These are phyloP conservation scores for Globisporangium spinosum DNA, from an alignment of 352 stramenopile species.

Conservation along the genomic window DNA sequence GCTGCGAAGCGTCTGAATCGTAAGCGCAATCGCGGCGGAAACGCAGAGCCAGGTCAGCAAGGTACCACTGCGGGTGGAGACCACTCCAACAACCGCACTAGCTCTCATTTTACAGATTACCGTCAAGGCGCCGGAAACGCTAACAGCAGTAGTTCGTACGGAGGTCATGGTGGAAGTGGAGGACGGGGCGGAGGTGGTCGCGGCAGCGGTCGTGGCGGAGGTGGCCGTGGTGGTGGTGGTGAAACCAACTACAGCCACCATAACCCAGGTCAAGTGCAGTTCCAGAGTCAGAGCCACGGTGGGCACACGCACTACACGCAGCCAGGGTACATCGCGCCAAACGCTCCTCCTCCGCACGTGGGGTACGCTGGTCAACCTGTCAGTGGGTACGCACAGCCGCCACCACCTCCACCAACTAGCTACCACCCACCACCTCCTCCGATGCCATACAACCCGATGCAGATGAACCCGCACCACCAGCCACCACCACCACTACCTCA, in stretches of 20 bases:
- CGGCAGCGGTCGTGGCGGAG: slow-evolving; percentile 9
- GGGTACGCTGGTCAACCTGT: slow-evolving; percentile 25
- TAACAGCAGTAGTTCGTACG: slow-evolving; percentile 4
- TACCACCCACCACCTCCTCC: slow-evolving; percentile 25
- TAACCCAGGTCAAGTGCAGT: slow-evolving; percentile 11
- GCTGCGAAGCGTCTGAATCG: slow-evolving; percentile 62
- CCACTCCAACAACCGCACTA: slow-evolving; percentile 7
- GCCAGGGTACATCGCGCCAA: slow-evolving; percentile 23
- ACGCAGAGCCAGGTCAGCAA: neutral
- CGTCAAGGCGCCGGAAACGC: slow-evolving; percentile 3
- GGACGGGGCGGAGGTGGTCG: slow-evolving; percentile 15
- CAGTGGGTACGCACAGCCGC: slow-evolving; percentile 34
- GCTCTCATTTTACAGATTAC: slow-evolving; percentile 6
- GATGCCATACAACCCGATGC: slow-evolving; percentile 25
- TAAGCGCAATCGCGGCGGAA: slow-evolving; percentile 54
- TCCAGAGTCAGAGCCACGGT: slow-evolving; percentile 42
- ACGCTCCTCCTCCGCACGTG: slow-evolving; percentile 16
- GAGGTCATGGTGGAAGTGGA: slow-evolving; percentile 16
- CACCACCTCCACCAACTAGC: slow-evolving; percentile 23
- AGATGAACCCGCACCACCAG: slow-evolving; percentile 30
- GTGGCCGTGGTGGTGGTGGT: slow-evolving; percentile 14
- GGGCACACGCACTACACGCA: slow-evolving; percentile 55
- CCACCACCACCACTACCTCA: slow-evolving; percentile 9
- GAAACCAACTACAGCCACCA: slow-evolving; percentile 17
- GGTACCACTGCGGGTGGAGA: neutral